A percentile compares a stretch with the other conserved stretches of the same genome.
Evolutionary conservation across 768 basidiomycete species (phyloP).

Genomic region (Piloderma croceum): DNA sequence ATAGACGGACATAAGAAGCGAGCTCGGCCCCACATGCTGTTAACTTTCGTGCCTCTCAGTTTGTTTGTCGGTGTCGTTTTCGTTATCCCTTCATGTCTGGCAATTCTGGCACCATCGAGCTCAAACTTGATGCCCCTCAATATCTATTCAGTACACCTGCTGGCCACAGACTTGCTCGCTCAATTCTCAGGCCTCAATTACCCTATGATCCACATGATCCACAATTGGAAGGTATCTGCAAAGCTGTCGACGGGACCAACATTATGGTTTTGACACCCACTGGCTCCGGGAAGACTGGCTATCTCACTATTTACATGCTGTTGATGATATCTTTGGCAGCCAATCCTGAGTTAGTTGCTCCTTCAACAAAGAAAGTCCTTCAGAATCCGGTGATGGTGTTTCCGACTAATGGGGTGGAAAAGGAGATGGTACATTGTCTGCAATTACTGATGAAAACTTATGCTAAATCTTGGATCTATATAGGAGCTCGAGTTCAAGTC

Average conservation of each 20-base stretch:
- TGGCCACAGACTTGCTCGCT: not conserved
- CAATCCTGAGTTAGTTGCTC: conserved; percentile 6
- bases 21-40: too few species aligned
- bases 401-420: conserved; percentile 20
- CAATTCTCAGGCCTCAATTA: conserved; percentile 13
- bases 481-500: conserved; percentile 2
- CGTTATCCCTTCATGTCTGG: too few species aligned
- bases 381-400: conserved; percentile 12
- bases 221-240: conserved; percentile 15
- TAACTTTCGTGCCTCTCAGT: too few species aligned
- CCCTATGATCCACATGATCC: conserved; percentile 16
- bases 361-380: conserved; percentile 11
- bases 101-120: too few species aligned
- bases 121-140: too few species aligned
- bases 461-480: not conserved
- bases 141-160: not conserved
- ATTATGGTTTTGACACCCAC: conserved; percentile 17
- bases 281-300: conserved; percentile 18
- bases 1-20: too few species aligned
- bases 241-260: conserved; percentile 7
- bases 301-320: conserved; percentile 16
- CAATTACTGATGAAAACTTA: not conserved
- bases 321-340: not conserved
- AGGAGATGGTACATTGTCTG: conserved; percentile 19
- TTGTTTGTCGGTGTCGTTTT: too few species aligned